Evolutionary conservation across 768 basidiomycete genomes (phyloP).

Genomic region (Royoungia palumana): DNA sequence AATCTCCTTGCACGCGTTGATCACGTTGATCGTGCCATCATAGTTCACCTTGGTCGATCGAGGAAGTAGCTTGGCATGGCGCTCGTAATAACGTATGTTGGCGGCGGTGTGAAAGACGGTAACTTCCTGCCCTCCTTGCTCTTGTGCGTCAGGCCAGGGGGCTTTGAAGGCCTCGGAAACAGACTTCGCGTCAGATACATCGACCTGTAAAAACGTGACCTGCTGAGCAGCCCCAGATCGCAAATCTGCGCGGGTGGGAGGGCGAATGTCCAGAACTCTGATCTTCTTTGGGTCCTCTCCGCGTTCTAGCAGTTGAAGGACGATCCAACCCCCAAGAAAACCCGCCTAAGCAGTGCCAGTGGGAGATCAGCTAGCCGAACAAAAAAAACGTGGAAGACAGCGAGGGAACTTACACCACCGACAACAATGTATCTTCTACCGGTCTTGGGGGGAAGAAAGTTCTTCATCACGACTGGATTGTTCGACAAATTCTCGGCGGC

Average conservation of each 20-base stretch:
- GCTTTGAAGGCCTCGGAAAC: conserved; percentile 60
- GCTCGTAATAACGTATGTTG: conserved; percentile 76
- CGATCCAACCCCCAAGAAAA: conserved; percentile 78
- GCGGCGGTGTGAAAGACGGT: conserved; percentile 79
- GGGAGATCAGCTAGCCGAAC: not conserved
- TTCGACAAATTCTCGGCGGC: conserved; percentile 38
- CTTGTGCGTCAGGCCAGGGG: conserved; percentile 50
- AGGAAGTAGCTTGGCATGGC: conserved; percentile 45
- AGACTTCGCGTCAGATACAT: conserved; percentile 52
- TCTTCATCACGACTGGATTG: conserved; percentile 34
- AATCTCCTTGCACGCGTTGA: conserved; percentile 51
- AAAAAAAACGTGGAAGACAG: not conserved
- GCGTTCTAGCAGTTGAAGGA: conserved; percentile 60
- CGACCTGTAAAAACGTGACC: conserved; percentile 55
- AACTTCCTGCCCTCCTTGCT: conserved; percentile 30
- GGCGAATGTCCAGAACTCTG: conserved; percentile 63
- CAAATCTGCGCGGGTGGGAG: conserved; percentile 56
- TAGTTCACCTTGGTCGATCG: conserved; percentile 64
- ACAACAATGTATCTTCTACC: conserved; percentile 74
- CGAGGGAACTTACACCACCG: conserved; percentile 55
- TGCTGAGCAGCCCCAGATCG: conserved; percentile 48
- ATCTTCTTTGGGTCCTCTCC: conserved; percentile 68
- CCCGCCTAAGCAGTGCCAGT: conserved; percentile 51
- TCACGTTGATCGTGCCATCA: conserved; percentile 61
- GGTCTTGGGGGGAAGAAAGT: conserved; percentile 62